Conservation (phyloP, 2,329 filamentous ascomycete species). For the Diaporthe sp. region DNA sequence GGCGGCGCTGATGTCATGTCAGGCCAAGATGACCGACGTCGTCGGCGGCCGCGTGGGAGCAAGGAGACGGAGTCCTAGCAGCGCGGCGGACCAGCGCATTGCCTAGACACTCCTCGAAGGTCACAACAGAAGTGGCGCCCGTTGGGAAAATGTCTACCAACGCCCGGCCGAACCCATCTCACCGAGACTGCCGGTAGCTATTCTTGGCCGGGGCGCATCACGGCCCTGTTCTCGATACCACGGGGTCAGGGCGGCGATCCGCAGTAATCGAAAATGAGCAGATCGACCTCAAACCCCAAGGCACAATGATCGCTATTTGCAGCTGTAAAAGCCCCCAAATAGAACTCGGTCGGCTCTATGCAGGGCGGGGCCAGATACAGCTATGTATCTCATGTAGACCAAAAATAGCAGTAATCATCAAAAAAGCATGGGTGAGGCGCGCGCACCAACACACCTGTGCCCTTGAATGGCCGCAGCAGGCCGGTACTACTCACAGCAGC, state of each 20-base stretch:
- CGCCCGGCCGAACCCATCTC: background rate
- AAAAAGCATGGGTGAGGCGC: constrained; percentile 20
- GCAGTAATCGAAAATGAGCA: background rate
- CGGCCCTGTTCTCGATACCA: background rate
- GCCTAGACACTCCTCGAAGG: background rate
- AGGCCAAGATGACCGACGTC: background rate
- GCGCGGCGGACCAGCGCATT: background rate
- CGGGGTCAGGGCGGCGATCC: background rate
- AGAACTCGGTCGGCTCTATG: background rate
- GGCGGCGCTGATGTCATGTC: background rate
- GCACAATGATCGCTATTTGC: background rate
- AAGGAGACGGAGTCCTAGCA: background rate
- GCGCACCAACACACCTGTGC: constrained; percentile 11
- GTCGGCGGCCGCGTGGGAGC: constrained; percentile 14
- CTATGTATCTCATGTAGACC: constrained; percentile 22
- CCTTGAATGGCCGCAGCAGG: constrained; percentile 21
- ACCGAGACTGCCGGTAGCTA: background rate
- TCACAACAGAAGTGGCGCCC: constrained; percentile 7
- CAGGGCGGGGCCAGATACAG: constrained; percentile 19
- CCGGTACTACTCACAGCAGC: constrained; percentile 12
- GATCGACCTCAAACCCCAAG: background rate
- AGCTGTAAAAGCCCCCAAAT: constrained; percentile 13
- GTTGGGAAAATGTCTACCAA: background rate
- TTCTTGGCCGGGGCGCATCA: background rate
- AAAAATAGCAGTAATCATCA: constrained; percentile 17